Percentiles rank a stretch among this genome's conserved stretches.
Evolutionary conservation across 116 monocot species (phyloP).

Genomic region (Papilionanthe hybrid): DNA sequence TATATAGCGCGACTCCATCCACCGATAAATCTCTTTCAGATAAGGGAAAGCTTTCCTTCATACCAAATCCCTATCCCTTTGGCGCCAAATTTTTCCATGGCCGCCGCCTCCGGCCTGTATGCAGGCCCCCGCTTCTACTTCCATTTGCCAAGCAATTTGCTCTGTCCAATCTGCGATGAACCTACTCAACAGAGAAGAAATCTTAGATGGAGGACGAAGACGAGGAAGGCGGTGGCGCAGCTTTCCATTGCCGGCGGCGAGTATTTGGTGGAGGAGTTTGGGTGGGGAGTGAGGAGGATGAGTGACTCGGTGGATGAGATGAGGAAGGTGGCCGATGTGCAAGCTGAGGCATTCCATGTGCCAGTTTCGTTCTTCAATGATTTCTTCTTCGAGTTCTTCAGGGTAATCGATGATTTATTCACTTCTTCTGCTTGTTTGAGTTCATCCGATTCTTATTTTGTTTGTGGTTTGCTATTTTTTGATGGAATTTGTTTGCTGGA

Average conservation of each 20-base stretch:
- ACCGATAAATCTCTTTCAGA: too few species aligned
- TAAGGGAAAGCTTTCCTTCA: too few species aligned
- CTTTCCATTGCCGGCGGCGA: background rate
- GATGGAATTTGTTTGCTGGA: background rate
- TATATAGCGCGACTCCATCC: too few species aligned
- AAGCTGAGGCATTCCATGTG: conserved; percentile 87
- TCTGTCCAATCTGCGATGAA: background rate
- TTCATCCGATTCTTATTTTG: background rate
- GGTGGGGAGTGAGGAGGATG: conserved; percentile 89
- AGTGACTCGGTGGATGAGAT: conserved; percentile 52
- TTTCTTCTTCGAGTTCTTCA: conserved; percentile 68
- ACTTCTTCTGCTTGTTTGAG: background rate
- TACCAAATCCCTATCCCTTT: too few species aligned
- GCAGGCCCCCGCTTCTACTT: too few species aligned
- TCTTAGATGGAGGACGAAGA: background rate
- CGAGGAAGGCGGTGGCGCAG: background rate
- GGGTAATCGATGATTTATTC: conserved; percentile 19
- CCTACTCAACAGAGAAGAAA: background rate
- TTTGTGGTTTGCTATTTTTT: background rate
- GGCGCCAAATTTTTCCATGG: conserved; percentile 2
- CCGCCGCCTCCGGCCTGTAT: background rate
- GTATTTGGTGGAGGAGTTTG: conserved; percentile 53
- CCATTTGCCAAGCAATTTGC: background rate
- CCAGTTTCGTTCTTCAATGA: conserved; percentile 66
- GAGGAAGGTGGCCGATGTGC: conserved; percentile 62